Evolutionary conservation across 805 yeast genomes (phyloP), one percentile per base, ranked within the genome.

Genomic region (Candida hungchunana): DNA sequence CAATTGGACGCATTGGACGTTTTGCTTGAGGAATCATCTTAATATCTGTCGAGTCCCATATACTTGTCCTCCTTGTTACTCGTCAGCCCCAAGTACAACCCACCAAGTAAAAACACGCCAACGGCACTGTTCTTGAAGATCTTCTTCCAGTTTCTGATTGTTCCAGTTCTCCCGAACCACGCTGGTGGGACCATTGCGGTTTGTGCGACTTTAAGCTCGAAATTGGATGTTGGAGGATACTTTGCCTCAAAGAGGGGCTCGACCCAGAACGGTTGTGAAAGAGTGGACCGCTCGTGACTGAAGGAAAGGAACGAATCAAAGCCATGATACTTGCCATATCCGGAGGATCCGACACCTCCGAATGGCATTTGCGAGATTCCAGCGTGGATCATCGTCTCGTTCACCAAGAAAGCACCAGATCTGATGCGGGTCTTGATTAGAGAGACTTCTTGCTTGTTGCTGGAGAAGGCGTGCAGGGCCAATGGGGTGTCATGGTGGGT

Each of bases 331-430:
- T 71, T 62, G 9, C 97, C 97, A 39, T 66, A 64, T 1, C 97
- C 97, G 0, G 96, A 85, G 12, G 56, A 56, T 11, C 97, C 96
- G 37, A 89, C 63, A 17, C 97, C 97, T 22, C 97, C 97, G 60
- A 89, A 90, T 18, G 97, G 97, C 4, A 85, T 75, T 32, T 69
- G 68, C 6, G 67, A 40, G 35, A 82, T 67, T 1, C 77, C 89
- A 28, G 75, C 86, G 44, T 87, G 95, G 50, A 84, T 42, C 31
- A 86, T 34, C 0, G 79, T 69, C 46, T 88, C 96, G 54, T 87
- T 86, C 11, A 77, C 64, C 4, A 75, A 82, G 31, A 39, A 37
- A 5, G 37, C 39, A 31, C 48, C 48, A 0, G 93, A 80, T 52
- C 94, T 72, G 17, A 86, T 63, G 8, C 65, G 51, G 4, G 61